Conservation (phyloP, 2,329 filamentous ascomycete genomes). For the Ophidiomyces ophidiicola region DNA sequence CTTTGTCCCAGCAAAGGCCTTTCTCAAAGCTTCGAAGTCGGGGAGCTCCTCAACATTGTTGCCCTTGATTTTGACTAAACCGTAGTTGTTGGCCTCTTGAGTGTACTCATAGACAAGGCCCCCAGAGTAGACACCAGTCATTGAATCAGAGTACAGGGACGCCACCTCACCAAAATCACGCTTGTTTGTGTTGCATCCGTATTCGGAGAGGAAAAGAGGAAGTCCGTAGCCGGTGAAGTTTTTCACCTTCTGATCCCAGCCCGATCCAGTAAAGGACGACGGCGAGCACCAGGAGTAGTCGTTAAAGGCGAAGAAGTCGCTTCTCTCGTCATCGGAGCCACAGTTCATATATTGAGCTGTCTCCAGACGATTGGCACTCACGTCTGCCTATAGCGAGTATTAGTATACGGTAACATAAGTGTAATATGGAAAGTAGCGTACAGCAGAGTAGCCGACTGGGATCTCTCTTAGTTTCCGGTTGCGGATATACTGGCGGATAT, state of each 20-base stretch:
- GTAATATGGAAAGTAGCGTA: conserved; percentile 15
- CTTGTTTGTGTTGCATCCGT: conserved; percentile 71
- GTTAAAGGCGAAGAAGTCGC: conserved; percentile 85
- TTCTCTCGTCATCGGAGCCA: conserved; percentile 67
- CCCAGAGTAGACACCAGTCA: conserved; percentile 86
- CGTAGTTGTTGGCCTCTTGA: conserved; percentile 63
- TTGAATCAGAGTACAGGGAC: conserved; percentile 67
- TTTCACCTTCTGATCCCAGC: conserved; percentile 80
- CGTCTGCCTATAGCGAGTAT: conserved; percentile 48
- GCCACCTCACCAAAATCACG: conserved; percentile 70
- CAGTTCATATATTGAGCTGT: conserved; percentile 92
- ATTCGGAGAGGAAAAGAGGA: conserved; percentile 90
- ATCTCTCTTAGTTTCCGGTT: conserved; percentile 50
- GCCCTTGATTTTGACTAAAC: conserved; percentile 57
- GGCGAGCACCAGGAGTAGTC: conserved; percentile 66
- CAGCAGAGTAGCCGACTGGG: conserved; percentile 60
- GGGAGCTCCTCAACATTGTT: conserved; percentile 42
- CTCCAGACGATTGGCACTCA: conserved; percentile 71
- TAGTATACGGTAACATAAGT: background rate
- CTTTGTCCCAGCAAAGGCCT: conserved; percentile 38
- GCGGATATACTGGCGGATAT: conserved; percentile 60
- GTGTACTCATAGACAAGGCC: conserved; percentile 95
- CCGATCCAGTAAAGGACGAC: conserved; percentile 62
- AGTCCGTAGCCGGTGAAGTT: conserved; percentile 78
- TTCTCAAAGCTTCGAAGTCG: conserved; percentile 52